phyloP scores from a whole-genome alignment of 2,329 filamentous ascomycete species.

The Lachnellula arida region DNA sequence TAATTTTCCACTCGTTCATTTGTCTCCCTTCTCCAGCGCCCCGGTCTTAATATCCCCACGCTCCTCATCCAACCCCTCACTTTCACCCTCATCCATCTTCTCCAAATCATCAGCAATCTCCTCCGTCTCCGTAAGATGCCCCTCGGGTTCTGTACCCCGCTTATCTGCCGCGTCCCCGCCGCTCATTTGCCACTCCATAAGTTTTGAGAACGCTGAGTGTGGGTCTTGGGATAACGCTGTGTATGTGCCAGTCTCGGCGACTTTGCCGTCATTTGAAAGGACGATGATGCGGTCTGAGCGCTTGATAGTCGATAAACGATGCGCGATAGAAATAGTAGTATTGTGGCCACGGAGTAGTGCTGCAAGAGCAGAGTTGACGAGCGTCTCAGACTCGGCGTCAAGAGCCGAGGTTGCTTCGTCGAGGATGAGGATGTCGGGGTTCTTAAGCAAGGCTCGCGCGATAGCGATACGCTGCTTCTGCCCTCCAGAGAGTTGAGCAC shows the following conservation, averaged over 20 bases:
- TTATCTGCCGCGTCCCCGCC: slow-evolving; percentile 62
- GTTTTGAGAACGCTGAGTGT: slow-evolving; percentile 81
- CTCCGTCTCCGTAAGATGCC: slow-evolving; percentile 27
- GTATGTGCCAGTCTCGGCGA: slow-evolving; percentile 89
- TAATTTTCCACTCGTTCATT: not conserved
- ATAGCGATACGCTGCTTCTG: slow-evolving; percentile 99
- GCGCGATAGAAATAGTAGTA: slow-evolving; percentile 96
- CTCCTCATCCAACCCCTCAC: slow-evolving; percentile 11
- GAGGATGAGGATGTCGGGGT: slow-evolving; percentile 93
- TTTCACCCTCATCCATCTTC: slow-evolving; percentile 16
- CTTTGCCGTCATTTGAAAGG: slow-evolving; percentile 76
- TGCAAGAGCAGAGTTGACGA: slow-evolving; percentile 86
- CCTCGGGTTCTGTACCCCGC: slow-evolving; percentile 19
- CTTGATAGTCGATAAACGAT: slow-evolving; percentile 94
- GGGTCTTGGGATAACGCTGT: slow-evolving; percentile 66
- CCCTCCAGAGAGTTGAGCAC: slow-evolving; percentile 89
- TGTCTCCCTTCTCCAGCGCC: slow-evolving; percentile 1
- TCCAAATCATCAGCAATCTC: slow-evolving; percentile 25
- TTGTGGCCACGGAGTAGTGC: slow-evolving; percentile 79
- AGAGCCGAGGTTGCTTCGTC: slow-evolving; percentile 95
- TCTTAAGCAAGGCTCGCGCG: slow-evolving; percentile 86
- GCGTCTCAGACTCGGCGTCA: slow-evolving; percentile 92
- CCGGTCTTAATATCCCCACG: slow-evolving; percentile 15
- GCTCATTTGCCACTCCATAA: slow-evolving; percentile 99
- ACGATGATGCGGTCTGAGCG: slow-evolving; percentile 93